phyloP scores from a whole-genome alignment of 306 rosid genomes.

The Castanea crenata region DNA sequence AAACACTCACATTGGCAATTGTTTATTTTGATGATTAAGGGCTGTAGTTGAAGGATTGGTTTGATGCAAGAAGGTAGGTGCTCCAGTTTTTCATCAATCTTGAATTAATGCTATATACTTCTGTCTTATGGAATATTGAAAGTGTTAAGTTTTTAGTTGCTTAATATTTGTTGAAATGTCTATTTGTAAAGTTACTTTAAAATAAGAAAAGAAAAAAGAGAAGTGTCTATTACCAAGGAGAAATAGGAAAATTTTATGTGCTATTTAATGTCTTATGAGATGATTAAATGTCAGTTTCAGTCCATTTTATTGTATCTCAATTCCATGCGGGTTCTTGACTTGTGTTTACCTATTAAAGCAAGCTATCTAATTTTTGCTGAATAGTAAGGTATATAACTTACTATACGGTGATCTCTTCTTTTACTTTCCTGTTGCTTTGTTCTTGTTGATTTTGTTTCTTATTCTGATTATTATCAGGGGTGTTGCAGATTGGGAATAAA shows the following conservation, averaged over 20 bases:
- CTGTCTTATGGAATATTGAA: too few species aligned
- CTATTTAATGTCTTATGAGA: neutral
- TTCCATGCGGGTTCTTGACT: neutral
- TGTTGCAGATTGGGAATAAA: conserved; percentile 15
- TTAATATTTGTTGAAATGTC: neutral
- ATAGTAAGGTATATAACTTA: neutral
- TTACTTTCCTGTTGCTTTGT: conserved; percentile 3
- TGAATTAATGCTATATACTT: neutral
- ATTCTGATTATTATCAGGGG: neutral
- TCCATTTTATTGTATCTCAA: neutral
- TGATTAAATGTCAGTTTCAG: neutral
- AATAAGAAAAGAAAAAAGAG: too few species aligned
- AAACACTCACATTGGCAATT: neutral
- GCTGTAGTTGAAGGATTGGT: neutral
- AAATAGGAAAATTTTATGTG: neutral
- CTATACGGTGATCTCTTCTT: neutral
- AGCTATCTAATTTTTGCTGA: neutral
- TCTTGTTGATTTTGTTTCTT: conserved; percentile 7
- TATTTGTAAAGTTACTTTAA: too few species aligned
- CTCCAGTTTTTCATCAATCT: neutral
- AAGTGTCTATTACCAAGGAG: neutral
- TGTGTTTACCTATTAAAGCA: neutral
- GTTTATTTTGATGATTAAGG: neutral
- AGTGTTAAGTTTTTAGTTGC: too few species aligned
- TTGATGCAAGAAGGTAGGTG: neutral